A percentile compares a stretch with the other conserved stretches of the same genome.
Evolutionary conservation across 208 protist species (phyloP).

Genomic region (Leptomonas seymouri): DNA sequence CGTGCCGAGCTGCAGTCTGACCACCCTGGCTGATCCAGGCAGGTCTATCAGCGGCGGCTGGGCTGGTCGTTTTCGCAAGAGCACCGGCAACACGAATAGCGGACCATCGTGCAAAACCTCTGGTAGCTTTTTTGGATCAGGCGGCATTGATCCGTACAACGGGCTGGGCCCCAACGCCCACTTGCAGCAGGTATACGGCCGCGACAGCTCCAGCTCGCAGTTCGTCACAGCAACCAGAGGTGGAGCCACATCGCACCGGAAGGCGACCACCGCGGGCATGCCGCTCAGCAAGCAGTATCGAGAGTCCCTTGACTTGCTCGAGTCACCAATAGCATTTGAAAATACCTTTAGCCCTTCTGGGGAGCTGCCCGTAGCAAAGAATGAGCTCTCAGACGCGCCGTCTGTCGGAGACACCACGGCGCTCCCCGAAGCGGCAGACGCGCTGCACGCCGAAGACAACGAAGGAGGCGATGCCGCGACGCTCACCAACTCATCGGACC

Average conservation of each 20-base stretch:
- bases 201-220: conserved; percentile 17
- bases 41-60: conserved; percentile 23
- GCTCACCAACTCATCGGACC: not conserved
- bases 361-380: conserved; percentile 5
- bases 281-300: not conserved
- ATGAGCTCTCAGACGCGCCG: not conserved
- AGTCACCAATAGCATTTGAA: conserved; percentile 18
- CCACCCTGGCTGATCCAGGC: conserved; percentile 39
- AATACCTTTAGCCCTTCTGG: conserved; percentile 9
- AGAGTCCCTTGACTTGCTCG: conserved; percentile 6
- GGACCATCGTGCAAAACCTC: conserved; percentile 19
- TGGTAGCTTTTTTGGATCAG: conserved; percentile 48
- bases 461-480: no score
- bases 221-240: not conserved
- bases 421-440: conserved; percentile 1
- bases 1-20: conserved; percentile 76
- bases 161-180: conserved; percentile 29
- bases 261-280: not conserved
- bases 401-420: not conserved
- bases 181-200: not conserved
- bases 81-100: not conserved
- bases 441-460: not conserved
- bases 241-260: conserved; percentile 5
- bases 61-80: conserved; percentile 27
- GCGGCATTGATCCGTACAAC: conserved; percentile 46